Conservation (phyloP, 768 basidiomycete genomes). For the Suillus luteus region DNA sequence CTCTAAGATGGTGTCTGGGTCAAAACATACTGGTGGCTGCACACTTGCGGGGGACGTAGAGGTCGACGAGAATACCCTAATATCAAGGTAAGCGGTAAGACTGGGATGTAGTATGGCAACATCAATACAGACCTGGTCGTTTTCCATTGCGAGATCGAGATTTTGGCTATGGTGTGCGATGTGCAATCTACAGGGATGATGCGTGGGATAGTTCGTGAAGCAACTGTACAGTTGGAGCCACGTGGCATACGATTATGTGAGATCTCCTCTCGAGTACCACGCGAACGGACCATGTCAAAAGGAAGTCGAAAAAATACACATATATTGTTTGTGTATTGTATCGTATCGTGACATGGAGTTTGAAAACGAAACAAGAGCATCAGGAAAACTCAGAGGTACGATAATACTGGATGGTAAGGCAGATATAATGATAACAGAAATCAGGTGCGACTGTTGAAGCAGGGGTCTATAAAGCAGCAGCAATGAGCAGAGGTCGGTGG, state of each 20-base stretch:
- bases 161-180: conserved; percentile 6
- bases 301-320: neutral
- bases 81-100: conserved; percentile 8
- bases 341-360: neutral
- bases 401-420: conserved; percentile 5
- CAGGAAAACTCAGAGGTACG: neutral
- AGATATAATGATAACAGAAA: conserved; percentile 17
- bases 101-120: neutral
- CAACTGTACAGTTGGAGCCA: conserved; percentile 32
- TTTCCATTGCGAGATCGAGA: conserved; percentile 67
- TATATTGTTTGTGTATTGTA: neutral
- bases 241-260: neutral
- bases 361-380: conserved; percentile 1
- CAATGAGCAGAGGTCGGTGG: conserved; percentile 17
- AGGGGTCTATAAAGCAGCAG: conserved; percentile 17
- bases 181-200: conserved; percentile 13
- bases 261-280: conserved; percentile 1
- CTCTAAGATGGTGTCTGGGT: neutral
- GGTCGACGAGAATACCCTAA: conserved; percentile 97
- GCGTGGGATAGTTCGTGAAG: conserved; percentile 30
- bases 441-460: conserved; percentile 20
- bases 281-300: neutral
- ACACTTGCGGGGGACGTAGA: conserved; percentile 99
- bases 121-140: conserved; percentile 71
- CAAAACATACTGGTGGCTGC: conserved; percentile 86